Base-by-base conservation (phyloP, 2,329 filamentous ascomycete species). In the Fusarium sp. region DNA sequence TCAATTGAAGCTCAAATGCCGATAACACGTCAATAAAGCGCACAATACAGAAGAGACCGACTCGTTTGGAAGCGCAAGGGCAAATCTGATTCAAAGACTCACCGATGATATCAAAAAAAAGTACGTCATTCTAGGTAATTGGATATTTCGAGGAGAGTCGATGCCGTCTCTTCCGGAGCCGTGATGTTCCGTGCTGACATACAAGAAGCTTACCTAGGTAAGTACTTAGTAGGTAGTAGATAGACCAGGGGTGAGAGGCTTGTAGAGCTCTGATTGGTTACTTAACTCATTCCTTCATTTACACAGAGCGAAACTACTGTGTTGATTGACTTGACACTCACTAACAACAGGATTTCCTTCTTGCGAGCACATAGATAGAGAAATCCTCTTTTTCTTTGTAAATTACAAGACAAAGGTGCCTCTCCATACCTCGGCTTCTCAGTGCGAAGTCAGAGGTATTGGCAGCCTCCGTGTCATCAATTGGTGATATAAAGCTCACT, bases 181-280 rank as follows among this genome's bases (percentile, higher is more conserved):
- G 72, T 44, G 66, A 75, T 75, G 47, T 75, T 75, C 73, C 73
- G 73, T 55, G 61, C 72, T 75, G 69, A 64, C 65, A 48, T 66
- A 54, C 38, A 41, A 41, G 39, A 41, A 41, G 38, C 38, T 39
- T 39, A 39, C 15, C 32, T 34, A 44, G 41, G 41, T 44, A 17
- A 15, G n/a, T 17, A 20, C 39, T n/a, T 41, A n/a, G 20, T 22
- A 3, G 41, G 6, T 8, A 44, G 10, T 34, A 70, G 44, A 34
- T 45, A 66, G 45, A 41, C 38, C 15, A 66, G 60, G 70, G 56
- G 39, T 47, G 56, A 41, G 28, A 30, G 50, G 42, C 28, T 63
- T 57, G 26, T 18, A 41, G 48, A 41, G 57, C 58, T 55, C 39
- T 56, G 44, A 74, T 73, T 73, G 62, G 71, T 17, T 41, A 22